phyloP scores from a whole-genome alignment of 23 red algal genomes.

The Gracilaria gracilis region DNA sequence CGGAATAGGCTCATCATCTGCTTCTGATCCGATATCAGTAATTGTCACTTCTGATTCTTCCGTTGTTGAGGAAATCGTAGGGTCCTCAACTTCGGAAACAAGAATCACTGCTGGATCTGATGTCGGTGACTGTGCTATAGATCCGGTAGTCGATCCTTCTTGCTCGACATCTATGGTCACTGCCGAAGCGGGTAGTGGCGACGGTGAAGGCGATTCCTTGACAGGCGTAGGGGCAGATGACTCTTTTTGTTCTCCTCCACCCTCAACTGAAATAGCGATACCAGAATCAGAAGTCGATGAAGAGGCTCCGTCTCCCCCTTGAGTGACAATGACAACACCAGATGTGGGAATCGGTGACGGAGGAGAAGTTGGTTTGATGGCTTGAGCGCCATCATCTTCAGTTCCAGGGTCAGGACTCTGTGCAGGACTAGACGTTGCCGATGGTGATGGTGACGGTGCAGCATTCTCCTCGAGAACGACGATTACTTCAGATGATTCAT shows the following conservation, averaged over 20 bases:
- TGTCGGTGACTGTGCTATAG: background rate
- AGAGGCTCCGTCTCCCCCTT: background rate
- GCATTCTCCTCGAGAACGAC: constrained; percentile 18
- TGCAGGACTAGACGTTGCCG: background rate
- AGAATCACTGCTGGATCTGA: constrained; percentile 6
- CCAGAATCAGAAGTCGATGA: background rate
- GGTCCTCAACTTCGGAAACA: background rate
- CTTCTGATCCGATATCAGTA: background rate
- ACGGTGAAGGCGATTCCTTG: background rate
- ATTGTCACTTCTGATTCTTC: background rate
- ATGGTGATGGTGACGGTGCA: constrained; percentile 19
- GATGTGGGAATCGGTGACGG: constrained; percentile 1
- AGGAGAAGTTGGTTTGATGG: background rate
- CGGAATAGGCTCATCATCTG: background rate
- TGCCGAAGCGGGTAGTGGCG: background rate
- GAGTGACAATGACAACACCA: background rate
- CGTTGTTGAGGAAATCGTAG: background rate
- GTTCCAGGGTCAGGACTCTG: background rate
- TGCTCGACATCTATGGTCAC: background rate
- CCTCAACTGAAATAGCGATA: background rate
- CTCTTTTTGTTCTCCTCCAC: background rate
- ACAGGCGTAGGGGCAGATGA: background rate
- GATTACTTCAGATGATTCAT: constrained; percentile 19
- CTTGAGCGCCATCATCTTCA: background rate
- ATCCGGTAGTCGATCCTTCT: background rate